Percentiles rank a stretch among this genome's conserved stretches.
These are phyloP conservation scores for Septoria petroselini DNA, from an alignment of 2,329 filamentous ascomycete genomes.

Conservation along the genomic window DNA sequence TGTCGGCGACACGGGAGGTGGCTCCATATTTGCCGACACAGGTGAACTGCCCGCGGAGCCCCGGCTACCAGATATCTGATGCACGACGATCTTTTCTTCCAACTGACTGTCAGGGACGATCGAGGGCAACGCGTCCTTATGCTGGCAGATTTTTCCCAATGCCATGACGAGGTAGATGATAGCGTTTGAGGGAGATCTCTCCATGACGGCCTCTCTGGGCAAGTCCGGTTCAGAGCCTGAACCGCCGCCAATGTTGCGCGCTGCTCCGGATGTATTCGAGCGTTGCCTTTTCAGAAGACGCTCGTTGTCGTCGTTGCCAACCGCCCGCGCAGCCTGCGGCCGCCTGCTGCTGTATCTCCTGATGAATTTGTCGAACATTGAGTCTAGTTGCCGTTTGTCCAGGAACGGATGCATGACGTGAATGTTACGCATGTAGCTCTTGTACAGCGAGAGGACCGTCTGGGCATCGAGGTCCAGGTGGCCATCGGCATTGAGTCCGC, in stretches of 20 bases:
- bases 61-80: conserved; percentile 27
- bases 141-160: conserved; percentile 76
- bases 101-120: conserved; percentile 53
- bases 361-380: conserved; percentile 54
- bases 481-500: conserved; percentile 53
- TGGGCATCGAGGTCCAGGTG: conserved; percentile 53
- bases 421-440: conserved; percentile 59
- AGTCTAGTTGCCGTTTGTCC: conserved; percentile 51
- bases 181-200: conserved; percentile 72
- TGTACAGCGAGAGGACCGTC: conserved; percentile 51
- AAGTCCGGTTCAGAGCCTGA: conserved; percentile 14
- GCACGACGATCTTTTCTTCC: conserved; percentile 39
- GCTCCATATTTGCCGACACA: conserved; percentile 34
- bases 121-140: conserved; percentile 51
- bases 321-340: conserved; percentile 31
- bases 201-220: conserved; percentile 37
- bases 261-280: conserved; percentile 31
- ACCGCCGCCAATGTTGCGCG: conserved; percentile 11
- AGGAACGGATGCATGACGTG: conserved; percentile 64
- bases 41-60: conserved; percentile 31
- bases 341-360: conserved; percentile 44
- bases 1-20: conserved; percentile 42
- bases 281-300: conserved; percentile 35
- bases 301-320: conserved; percentile 28
- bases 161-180: conserved; percentile 80